Evolutionary conservation across 306 rosid species (phyloP), one percentile per base, ranked within the genome.

Genomic region (Sechiopsis laciniata): DNA sequence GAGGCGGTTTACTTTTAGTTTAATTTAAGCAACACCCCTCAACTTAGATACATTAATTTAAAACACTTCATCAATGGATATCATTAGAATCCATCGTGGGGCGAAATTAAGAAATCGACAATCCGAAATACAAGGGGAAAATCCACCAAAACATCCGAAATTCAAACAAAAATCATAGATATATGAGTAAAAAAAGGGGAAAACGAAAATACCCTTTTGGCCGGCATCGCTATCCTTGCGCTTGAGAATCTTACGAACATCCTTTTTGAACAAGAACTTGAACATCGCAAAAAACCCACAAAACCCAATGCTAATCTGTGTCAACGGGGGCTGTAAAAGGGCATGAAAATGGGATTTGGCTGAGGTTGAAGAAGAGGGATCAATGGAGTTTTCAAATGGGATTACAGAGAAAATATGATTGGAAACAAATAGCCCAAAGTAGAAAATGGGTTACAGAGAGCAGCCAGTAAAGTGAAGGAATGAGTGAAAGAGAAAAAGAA

Each of bases 181-280:
- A 60, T 1, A 56, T 17, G 61, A 15, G 45, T 48, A 8, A 6
- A 32, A 1, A 29, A 32, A 4, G 37, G 37, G 37, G 37, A 32
- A 32, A 32, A 32, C 5, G 32, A 74, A 71, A 53, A 9, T 42
- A 92, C 98, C 97, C 78, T 81, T 90, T 80, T 90, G 89, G 22
- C 98, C 98, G 65, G 97, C 97, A 86, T 94, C 98, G 68, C 97
- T 94, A 70, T 90, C 98, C 75, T 90, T 89, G 81, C 97, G 94
- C 80, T 94, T 94, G 76, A 94, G 97, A 81, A 87, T 89, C 89
- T 88, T 94, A 73, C 90, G 84, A 8, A 89, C 87, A 58, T 85
- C 89, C 85, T 94, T 94, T 65, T 84, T 82, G 13, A 29, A 45
- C 1, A 94, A 80, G 85, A 94, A 89, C 61, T 77, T 85, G 11